These are phyloP conservation scores for Pseudogymnoascus verrucosus DNA, from an alignment of 2,329 filamentous ascomycete genomes.

Conservation along the genomic window DNA sequence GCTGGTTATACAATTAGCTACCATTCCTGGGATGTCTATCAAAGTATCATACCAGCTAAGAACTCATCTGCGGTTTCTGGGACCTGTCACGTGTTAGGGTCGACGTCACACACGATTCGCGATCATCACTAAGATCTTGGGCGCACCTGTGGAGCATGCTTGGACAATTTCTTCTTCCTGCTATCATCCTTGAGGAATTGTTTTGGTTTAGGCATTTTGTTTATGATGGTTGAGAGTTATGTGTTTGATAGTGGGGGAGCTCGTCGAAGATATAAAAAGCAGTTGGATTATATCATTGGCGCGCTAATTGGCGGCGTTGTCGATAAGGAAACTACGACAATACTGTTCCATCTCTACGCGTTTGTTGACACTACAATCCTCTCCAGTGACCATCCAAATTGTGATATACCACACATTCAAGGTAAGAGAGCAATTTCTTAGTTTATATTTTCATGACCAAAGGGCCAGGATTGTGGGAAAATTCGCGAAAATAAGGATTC, in stretches of 20 bases:
- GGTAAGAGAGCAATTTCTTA: not conserved
- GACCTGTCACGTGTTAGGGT: conserved; percentile 29
- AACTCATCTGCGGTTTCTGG: conserved; percentile 61
- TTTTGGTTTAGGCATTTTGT: conserved; percentile 30
- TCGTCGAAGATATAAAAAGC: not conserved
- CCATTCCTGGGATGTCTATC: not conserved
- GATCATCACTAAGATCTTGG: not conserved
- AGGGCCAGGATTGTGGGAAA: not conserved
- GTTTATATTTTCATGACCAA: not conserved
- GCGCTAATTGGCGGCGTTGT: not conserved
- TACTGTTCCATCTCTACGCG: not conserved
- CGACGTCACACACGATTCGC: not conserved
- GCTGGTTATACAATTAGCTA: conserved; percentile 29
- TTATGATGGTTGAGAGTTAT: not conserved
- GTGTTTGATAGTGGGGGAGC: not conserved
- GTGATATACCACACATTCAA: not conserved
- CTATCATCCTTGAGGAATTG: conserved; percentile 27
- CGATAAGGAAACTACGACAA: not conserved
- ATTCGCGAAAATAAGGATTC: not conserved
- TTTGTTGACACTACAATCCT: not conserved
- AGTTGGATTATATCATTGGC: not conserved
- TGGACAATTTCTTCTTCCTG: conserved; percentile 32
- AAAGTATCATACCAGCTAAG: conserved; percentile 41
- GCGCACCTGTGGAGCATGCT: conserved; percentile 22
- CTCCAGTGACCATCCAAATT: not conserved